Evolutionary conservation across 495 filamentous ascomycete species (phyloP).

Genomic region (Penicillium ucsense): DNA sequence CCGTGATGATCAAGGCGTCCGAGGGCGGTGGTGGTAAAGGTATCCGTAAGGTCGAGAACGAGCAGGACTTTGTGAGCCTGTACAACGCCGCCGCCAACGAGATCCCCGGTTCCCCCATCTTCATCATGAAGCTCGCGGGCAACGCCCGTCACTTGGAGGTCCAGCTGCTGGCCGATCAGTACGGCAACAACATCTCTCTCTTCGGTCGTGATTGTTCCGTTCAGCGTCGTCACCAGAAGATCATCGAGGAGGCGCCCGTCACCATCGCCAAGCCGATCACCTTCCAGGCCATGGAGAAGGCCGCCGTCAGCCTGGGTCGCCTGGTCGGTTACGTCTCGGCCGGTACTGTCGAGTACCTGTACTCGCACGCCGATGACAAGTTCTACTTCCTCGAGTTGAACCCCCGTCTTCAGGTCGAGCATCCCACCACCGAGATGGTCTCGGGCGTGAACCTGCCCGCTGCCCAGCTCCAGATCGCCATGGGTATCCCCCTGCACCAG

Average conservation of each 20-base stretch:
- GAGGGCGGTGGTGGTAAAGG: slow-evolving; percentile 99
- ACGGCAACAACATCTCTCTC: slow-evolving; percentile 98
- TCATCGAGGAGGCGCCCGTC: slow-evolving; percentile 97
- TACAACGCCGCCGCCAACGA: slow-evolving; percentile 96
- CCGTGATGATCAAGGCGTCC: slow-evolving; percentile 99
- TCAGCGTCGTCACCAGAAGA: slow-evolving; percentile 97
- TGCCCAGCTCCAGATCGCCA: slow-evolving; percentile 95
- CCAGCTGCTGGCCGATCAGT: slow-evolving; percentile 94
- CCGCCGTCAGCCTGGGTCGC: slow-evolving; percentile 84
- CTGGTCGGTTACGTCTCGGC: slow-evolving; percentile 98
- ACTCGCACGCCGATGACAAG: slow-evolving; percentile 95
- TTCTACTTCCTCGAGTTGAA: slow-evolving; percentile 99
- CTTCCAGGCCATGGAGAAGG: slow-evolving; percentile 94
- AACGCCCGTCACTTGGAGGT: slow-evolving; percentile 96
- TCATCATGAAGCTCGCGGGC: slow-evolving; percentile 99
- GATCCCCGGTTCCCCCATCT: slow-evolving; percentile 98
- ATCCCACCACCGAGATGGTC: slow-evolving; percentile 99
- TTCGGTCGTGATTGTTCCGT: slow-evolving; percentile 99
- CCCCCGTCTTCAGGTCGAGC: slow-evolving; percentile 96
- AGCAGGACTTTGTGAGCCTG: slow-evolving; percentile 71
- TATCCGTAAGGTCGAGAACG: slow-evolving; percentile 88
- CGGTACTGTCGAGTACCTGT: slow-evolving; percentile 97
- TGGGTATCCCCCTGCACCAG: slow-evolving; percentile 93
- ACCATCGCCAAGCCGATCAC: slow-evolving; percentile 84
- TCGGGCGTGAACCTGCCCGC: slow-evolving; percentile 95